These are phyloP conservation scores for Ceratocystis lukuohia DNA, from an alignment of 2,329 filamentous ascomycete species.

Conservation along the genomic window DNA sequence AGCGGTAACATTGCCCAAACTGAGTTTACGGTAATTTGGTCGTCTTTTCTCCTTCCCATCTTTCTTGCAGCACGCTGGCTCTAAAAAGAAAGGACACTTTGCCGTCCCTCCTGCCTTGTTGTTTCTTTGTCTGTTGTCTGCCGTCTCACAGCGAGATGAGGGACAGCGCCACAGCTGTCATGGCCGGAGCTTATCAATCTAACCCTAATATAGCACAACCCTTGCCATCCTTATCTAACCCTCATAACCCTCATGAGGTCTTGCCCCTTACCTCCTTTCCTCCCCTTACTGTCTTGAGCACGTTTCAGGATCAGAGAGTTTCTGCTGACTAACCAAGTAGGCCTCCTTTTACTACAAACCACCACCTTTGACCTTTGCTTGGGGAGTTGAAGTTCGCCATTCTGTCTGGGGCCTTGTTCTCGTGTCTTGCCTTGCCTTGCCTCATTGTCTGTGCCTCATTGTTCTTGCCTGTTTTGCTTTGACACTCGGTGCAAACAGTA, in stretches of 20 bases:
- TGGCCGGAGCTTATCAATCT: neutral
- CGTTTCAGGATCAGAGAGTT: slow-evolving; percentile 4
- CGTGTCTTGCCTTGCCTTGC: neutral
- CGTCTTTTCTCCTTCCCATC: no score
- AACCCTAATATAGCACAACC: neutral
- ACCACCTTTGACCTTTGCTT: neutral
- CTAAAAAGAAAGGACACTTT: no score
- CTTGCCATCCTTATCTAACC: neutral
- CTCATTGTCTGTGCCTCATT: neutral
- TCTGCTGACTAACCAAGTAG: neutral
- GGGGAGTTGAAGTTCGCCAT: no score
- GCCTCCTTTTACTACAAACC: neutral
- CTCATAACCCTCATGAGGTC: neutral
- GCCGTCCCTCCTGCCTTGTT: no score
- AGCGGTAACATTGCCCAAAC: no score
- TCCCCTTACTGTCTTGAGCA: slow-evolving; percentile 10
- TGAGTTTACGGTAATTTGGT: no score
- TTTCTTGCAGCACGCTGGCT: no score
- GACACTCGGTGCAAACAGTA: neutral
- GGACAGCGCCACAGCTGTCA: no score
- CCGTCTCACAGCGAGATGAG: no score
- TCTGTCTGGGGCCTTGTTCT: neutral
- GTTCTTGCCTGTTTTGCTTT: neutral
- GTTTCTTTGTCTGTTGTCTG: no score
- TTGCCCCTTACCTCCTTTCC: neutral